Evolutionary conservation across 441 rosid species (phyloP).

Genomic region (Populus hybrid): DNA sequence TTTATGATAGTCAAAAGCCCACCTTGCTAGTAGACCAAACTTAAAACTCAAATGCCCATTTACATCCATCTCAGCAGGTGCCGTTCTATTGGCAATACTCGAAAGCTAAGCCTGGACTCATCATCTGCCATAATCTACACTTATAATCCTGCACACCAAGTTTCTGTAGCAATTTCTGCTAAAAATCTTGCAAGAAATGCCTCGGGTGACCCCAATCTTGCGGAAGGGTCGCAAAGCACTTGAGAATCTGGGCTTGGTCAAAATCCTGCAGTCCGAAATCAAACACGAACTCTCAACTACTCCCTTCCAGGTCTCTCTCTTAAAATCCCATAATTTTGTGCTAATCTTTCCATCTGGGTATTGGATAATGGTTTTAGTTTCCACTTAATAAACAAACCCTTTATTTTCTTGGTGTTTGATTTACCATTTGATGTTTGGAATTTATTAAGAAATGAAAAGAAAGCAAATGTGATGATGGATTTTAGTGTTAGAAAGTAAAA

Average conservation of each 20-base stretch:
- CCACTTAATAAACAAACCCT: not conserved
- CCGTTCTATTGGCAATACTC: too few species aligned
- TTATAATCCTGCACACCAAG: not conserved
- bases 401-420: not conserved
- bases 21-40: too few species aligned
- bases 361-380: not conserved
- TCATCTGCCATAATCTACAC: not conserved
- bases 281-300: constrained; percentile 54
- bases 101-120: not conserved
- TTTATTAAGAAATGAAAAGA: not conserved
- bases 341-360: not conserved
- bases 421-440: not conserved
- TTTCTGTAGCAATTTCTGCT: not conserved
- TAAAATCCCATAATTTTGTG: not conserved
- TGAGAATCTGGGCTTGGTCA: constrained; percentile 39
- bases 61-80: not conserved
- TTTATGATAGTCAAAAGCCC: too few species aligned
- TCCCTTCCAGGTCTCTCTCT: constrained; percentile 41
- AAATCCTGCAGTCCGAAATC: constrained; percentile 61
- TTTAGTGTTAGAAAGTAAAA: too few species aligned
- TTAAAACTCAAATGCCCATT: too few species aligned
- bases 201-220: constrained; percentile 38
- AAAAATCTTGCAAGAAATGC: constrained; percentile 31
- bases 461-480: not conserved
- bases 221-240: constrained; percentile 40